Evolutionary conservation across 2,329 filamentous ascomycete genomes (phyloP).

Genomic region (Pseudopithomyces maydicus): DNA sequence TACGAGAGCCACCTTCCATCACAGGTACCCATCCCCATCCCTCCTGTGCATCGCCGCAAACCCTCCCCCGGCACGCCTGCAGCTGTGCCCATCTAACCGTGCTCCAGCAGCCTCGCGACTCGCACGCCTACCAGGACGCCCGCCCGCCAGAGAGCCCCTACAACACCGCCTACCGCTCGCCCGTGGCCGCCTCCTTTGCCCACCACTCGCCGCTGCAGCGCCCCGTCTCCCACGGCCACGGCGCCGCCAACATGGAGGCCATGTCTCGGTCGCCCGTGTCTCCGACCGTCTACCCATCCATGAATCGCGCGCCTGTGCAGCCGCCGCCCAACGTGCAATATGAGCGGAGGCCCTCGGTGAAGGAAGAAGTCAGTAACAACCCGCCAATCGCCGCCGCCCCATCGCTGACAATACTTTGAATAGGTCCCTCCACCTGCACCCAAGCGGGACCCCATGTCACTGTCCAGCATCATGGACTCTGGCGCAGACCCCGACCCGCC

Average conservation of each 20-base stretch:
- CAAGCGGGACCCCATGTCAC: conserved; percentile 88
- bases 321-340: conserved; percentile 40
- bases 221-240: conserved; percentile 41
- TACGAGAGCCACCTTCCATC: conserved; percentile 41
- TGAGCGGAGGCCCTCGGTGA: conserved; percentile 35
- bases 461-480: conserved; percentile 91
- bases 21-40: conserved; percentile 29
- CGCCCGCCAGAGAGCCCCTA: conserved; percentile 40
- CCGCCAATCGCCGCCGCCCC: not conserved
- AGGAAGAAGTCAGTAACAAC: conserved; percentile 40
- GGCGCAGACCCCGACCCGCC: conserved; percentile 68
- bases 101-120: conserved; percentile 35
- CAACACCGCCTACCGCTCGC: conserved; percentile 46
- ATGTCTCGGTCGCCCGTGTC: conserved; percentile 46
- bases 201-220: conserved; percentile 46
- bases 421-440: conserved; percentile 70
- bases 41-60: not conserved
- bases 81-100: conserved; percentile 27
- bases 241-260: conserved; percentile 39
- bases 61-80: conserved; percentile 8
- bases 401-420: conserved; percentile 24
- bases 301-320: conserved; percentile 42
- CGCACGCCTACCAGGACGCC: conserved; percentile 41
- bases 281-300: conserved; percentile 39
- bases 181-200: conserved; percentile 36